Evolutionary conservation across 192 early-diverging fungal species (phyloP), one percentile per base, ranked within the genome.

Genomic region (Chytriomyces sp.): DNA sequence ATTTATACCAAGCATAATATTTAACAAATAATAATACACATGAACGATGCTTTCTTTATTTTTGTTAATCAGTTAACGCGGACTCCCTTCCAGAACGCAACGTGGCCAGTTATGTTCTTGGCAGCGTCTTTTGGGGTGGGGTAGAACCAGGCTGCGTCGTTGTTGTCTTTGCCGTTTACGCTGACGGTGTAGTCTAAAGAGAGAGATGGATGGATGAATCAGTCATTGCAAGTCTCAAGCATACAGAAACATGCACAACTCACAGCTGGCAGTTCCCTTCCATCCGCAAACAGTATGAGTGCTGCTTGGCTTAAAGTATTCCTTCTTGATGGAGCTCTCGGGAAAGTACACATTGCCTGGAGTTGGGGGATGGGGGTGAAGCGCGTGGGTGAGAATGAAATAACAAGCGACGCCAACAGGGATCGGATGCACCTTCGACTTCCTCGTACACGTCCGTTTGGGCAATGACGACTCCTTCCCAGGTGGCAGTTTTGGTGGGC

Each of bases 41-140:
- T 35, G 4, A 35, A 35, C 35, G 35, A 35, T 35, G n/a, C n/a
- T n/a, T n/a, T n/a, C n/a, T n/a, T 35, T 43, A 28, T 26, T 65
- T 28, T 53, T 35, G 64, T 3, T n/a, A 13, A 57, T 57, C 53
- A 57, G 53, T 57, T 45, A 1, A 81, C 76, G 44, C 49, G 23
- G 28, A 82, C 77, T 45, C 77, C 78, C 80, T 84, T 85, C 86
- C 86, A 87, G 72, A 87, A 87, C 7, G 86, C 86, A 59, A 87
- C 79, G 61, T 87, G 57, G 11, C 75, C 79, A 3, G 69, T 61
- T 50, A 87, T 87, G 66, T 69, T 69, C 50, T 66, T 69, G 24
- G 86, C 86, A 18, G 83, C 86, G n/a, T 74, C 61, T 68, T 85
- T 85, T 45, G 86, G 86, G 7, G 69, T 60, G 5, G 81, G 69